Base-by-base conservation (phyloP, 331 rosid genomes). In the Rhamnella rubrinervis region DNA sequence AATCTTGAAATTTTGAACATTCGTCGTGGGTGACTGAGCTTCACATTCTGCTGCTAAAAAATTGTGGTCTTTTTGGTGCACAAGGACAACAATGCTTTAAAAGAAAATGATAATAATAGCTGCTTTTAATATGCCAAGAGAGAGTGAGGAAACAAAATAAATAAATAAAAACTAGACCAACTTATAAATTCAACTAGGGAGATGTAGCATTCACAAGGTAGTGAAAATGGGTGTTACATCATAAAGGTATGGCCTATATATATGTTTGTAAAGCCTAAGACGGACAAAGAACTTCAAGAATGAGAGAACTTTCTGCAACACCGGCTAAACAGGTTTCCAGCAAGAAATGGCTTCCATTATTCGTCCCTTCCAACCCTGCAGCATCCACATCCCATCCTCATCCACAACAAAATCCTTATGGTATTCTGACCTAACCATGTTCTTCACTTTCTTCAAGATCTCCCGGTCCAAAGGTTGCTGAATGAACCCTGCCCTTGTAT, bases 401-500 rank as follows among this genome's bases (percentile, higher is more conserved):
- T 71, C 73, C 9, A 77, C 21, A 39, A 18, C 51, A 53, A 77
- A 77, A 28, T 71, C 68, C 20, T 65, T 51, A 6, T 71, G 59
- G 65, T 71, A 77, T 50, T 57, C 25, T 23, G 59, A 62, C 60
- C 50, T 67, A 61, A 68, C 72, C 65, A 61, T 64, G 15, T 16
- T 55, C 80, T 31, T 80, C 11, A 79, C 59, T 8, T 16, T 47
- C 46, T 63, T 49, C 68, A 81, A 4, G 15, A 86, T 39, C 37
- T 37, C 56, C 16, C 31, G 73, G 74, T 89, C 80, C 17, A 86
- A 8, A 1, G 90, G 85, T 1, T 84, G 47, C 26, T 65, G 84
- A 82, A 55, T 81, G 38, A 89, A 79, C 53, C 92, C 88, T 3
- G 71, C 75, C 71, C 78, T 86, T 47, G 21, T 50, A 28, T 55